A percentile compares a stretch with the other conserved stretches of the same genome.
These are phyloP conservation scores for Suillus ampliporus DNA, from an alignment of 768 basidiomycete genomes.

Conservation along the genomic window DNA sequence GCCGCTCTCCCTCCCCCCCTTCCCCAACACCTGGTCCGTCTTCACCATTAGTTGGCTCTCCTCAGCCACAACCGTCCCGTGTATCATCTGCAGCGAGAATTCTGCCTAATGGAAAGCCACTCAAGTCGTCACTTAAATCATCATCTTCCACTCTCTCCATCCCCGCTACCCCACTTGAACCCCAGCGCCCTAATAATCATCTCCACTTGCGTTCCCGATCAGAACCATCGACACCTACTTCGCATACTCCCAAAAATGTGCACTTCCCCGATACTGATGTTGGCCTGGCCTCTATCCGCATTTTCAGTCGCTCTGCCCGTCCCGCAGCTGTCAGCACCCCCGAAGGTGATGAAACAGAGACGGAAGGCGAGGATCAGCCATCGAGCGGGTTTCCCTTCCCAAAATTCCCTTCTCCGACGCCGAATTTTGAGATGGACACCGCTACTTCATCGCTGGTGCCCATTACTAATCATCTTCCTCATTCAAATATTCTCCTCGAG, in stretches of 20 bases:
- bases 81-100: conserved; percentile 46
- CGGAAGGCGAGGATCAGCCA: conserved; percentile 38
- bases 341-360: conserved; percentile 50
- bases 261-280: conserved; percentile 80
- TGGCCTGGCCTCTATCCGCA: conserved; percentile 62
- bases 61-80: conserved; percentile 31
- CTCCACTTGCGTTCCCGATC: conserved; percentile 48
- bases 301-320: conserved; percentile 71
- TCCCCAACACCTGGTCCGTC: conserved; percentile 15
- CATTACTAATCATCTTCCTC: background rate
- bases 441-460: conserved; percentile 22
- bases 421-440: conserved; percentile 29
- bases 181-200: conserved; percentile 8
- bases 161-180: background rate
- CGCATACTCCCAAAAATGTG: conserved; percentile 71
- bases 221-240: conserved; percentile 63
- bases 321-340: conserved; percentile 59
- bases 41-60: conserved; percentile 11
- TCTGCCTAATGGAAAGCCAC: conserved; percentile 80
- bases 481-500: conserved; percentile 44
- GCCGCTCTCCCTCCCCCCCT: conserved; percentile 31
- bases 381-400: conserved; percentile 29
- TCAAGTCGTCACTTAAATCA: conserved; percentile 84
- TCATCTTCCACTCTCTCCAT: conserved; percentile 29
- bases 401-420: conserved; percentile 20